Conservation (phyloP, 2,329 filamentous ascomycete species). For the Fusarium dlaminii region DNA sequence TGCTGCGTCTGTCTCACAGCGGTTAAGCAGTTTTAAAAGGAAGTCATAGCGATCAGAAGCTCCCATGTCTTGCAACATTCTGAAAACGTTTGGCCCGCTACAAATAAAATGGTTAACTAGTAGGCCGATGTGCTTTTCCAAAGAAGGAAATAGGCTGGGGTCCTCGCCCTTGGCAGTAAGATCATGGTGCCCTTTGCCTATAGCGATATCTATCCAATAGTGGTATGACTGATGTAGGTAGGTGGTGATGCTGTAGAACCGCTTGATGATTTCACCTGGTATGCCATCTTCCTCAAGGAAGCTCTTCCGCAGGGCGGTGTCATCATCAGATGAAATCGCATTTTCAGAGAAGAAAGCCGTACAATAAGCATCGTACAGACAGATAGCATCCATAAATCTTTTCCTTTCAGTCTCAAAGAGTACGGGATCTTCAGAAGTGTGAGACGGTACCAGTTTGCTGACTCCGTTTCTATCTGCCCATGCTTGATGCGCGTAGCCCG, state of each 20-base stretch:
- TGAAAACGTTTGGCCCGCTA: background rate
- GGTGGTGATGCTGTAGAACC: background rate
- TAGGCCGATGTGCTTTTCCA: too few relatives aligned
- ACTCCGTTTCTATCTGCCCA: too few relatives aligned
- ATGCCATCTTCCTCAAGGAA: background rate
- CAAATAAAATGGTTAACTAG: background rate
- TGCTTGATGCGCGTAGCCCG: background rate
- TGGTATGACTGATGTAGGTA: background rate
- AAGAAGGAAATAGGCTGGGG: rapidly evolving
- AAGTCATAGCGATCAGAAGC: background rate
- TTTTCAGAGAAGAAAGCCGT: background rate
- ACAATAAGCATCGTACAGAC: background rate
- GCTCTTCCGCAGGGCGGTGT: background rate
- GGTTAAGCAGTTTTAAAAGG: background rate
- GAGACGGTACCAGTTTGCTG: too few relatives aligned
- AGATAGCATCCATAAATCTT: background rate
- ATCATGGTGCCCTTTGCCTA: background rate
- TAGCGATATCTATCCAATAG: background rate
- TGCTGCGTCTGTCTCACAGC: background rate
- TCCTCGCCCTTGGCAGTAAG: rapidly evolving
- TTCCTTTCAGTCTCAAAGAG: background rate
- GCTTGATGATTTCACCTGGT: background rate
- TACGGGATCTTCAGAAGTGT: rapidly evolving
- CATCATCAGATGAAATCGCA: background rate
- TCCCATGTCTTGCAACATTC: background rate